These are phyloP conservation scores for Beauveria rudraprayagi DNA, from an alignment of 2,329 filamentous ascomycete genomes.

Conservation along the genomic window DNA sequence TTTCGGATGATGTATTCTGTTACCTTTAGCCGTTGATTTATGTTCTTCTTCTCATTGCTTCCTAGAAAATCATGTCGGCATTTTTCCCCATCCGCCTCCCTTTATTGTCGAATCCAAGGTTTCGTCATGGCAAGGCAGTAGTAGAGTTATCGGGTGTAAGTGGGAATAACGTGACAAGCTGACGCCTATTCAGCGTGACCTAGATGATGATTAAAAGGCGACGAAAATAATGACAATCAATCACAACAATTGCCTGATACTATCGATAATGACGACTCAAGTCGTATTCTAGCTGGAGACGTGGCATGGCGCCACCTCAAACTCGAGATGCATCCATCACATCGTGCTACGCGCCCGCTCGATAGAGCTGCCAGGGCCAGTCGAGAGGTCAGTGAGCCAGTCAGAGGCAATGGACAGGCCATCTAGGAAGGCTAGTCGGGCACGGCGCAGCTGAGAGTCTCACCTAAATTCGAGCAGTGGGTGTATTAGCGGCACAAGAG, in stretches of 20 bases:
- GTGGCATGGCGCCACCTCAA: constrained; percentile 2
- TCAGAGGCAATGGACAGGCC: background rate
- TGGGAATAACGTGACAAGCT: background rate
- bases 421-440: background rate
- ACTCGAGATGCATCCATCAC: background rate
- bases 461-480: background rate
- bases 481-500: constrained; percentile 1
- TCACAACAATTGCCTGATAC: background rate
- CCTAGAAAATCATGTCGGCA: too few species aligned
- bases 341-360: background rate
- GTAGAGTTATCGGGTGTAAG: background rate
- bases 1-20: too few species aligned
- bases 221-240: background rate
- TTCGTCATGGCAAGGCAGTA: background rate
- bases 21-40: too few species aligned
- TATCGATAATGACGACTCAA: background rate
- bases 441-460: background rate
- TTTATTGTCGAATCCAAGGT: too few species aligned
- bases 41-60: too few species aligned
- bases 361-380: background rate
- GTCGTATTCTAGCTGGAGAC: background rate
- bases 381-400: constrained; percentile 1
- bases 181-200: background rate
- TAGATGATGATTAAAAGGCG: background rate
- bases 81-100: too few species aligned